Conservation (phyloP, 2,329 filamentous ascomycete species). For the Fusarium hainanense region DNA sequence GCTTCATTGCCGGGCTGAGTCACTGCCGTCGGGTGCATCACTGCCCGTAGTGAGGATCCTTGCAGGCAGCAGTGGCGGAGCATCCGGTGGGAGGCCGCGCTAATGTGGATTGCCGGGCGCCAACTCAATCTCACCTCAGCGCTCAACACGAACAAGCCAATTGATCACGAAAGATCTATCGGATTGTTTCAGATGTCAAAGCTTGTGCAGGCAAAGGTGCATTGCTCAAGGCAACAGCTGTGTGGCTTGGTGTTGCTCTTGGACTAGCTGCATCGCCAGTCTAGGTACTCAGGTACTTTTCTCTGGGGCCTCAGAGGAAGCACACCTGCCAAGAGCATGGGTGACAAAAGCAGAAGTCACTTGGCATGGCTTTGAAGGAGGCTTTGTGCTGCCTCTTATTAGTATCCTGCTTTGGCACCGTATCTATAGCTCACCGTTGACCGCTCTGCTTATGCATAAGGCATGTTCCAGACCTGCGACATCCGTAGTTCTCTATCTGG, state of each 20-base stretch:
- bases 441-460: background rate
- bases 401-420: too few species aligned
- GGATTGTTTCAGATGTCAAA: background rate
- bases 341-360: background rate
- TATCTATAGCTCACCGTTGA: background rate
- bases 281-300: background rate
- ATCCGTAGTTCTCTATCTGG: background rate
- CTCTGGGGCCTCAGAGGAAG: background rate
- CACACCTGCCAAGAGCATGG: background rate
- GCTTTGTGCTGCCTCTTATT: background rate
- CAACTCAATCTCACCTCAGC: constrained; percentile 35
- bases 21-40: background rate
- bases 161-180: background rate
- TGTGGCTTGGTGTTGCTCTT: background rate
- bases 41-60: background rate
- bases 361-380: background rate
- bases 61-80: constrained; percentile 31
- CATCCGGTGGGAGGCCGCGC: background rate
- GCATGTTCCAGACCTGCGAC: background rate
- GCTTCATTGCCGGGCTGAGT: constrained; percentile 26
- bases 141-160: background rate
- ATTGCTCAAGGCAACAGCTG: constrained; percentile 16
- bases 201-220: background rate
- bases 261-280: background rate
- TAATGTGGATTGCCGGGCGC: background rate